Conservation (phyloP, 2,329 filamentous ascomycete species). For the Colletotrichum lindemuthianum region DNA sequence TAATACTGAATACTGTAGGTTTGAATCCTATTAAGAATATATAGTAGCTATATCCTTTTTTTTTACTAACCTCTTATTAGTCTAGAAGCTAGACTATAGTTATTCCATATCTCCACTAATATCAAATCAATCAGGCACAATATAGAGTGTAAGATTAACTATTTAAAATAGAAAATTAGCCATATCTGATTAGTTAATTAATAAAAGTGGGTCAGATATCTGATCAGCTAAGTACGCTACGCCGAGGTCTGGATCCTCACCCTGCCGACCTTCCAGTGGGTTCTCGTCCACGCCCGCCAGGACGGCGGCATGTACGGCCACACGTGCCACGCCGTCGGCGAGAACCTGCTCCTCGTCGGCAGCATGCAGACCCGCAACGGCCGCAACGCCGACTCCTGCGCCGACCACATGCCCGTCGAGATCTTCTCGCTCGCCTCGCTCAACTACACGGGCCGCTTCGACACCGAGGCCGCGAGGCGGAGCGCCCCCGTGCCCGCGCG, state of each 20-base stretch:
- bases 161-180: too few species aligned
- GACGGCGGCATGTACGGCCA: slow-evolving; percentile 36
- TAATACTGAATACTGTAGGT: too few species aligned
- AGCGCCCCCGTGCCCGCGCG: slow-evolving; percentile 56
- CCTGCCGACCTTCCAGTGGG: slow-evolving; percentile 38
- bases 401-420: slow-evolving; percentile 39
- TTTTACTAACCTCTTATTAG: too few species aligned
- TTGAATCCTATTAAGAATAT: too few species aligned
- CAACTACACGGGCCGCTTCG: slow-evolving; percentile 44
- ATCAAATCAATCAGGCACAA: too few species aligned
- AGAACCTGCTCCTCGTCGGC: slow-evolving; percentile 35
- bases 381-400: slow-evolving; percentile 30
- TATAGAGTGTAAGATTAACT: too few species aligned
- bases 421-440: slow-evolving; percentile 37
- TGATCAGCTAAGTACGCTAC: too few species aligned
- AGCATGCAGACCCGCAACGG: slow-evolving; percentile 36
- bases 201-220: too few species aligned
- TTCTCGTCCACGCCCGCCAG: slow-evolving; percentile 30
- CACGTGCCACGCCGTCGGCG: slow-evolving; percentile 35
- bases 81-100: too few species aligned
- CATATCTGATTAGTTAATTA: too few species aligned
- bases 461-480: slow-evolving; percentile 37
- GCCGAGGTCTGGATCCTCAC: slow-evolving; percentile 31
- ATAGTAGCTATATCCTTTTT: too few species aligned
- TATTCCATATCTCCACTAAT: too few species aligned